Base-by-base conservation (phyloP, 2,329 filamentous ascomycete genomes). In the Hymenoscyphus repandus region DNA sequence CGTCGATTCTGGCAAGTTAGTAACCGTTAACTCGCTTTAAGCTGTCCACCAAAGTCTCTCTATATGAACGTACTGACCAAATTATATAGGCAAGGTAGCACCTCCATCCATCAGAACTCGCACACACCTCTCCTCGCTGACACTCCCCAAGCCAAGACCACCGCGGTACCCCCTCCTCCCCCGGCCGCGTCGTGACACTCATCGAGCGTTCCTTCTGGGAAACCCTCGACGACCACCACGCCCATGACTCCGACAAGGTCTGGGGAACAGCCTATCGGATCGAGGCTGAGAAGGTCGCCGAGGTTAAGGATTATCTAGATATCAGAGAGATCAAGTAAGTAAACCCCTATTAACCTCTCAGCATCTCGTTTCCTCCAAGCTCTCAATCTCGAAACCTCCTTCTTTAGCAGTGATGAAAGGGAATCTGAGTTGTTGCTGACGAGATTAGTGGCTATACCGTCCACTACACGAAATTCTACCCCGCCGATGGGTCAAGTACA, bases 181-280 rank as follows among this genome's bases (percentile, higher is more conserved):
- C 93, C 0, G 93, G 93, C 1, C 84, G 93, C 51, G 93, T 99
- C 49, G 92, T 92, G 37, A 99, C 93, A 2, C 79, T 99, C 17
- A 95, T 99, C 57, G 85, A 90, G 64, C 83, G 83, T 50, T 77
- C 81, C 3, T 89, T 90, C 68, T 97, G 91, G 90, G 80, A 87
- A 56, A 85, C 80, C 2, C 72, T 96, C 13, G 70, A 73, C 34
- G 83, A 85, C 59, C 83, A 89, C 58, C 71, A 80, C 59, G 79
- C 87, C 64, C 74, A 79, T 55, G 80, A 77, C 27, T 79, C 78
- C 50, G 79, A 80, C 48, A 77, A 72, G 62, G 90, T 96, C 61
- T 97, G 91, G 91, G 93, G 93, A 51, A 88, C 89, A 13, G 93
- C 92, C 57, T 95, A 96, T 72, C 87, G 92, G 64, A 92, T 96